Conservation (phyloP, 1,284 basidiomycete genomes). For the Apiotrichum akiyoshidainum region DNA sequence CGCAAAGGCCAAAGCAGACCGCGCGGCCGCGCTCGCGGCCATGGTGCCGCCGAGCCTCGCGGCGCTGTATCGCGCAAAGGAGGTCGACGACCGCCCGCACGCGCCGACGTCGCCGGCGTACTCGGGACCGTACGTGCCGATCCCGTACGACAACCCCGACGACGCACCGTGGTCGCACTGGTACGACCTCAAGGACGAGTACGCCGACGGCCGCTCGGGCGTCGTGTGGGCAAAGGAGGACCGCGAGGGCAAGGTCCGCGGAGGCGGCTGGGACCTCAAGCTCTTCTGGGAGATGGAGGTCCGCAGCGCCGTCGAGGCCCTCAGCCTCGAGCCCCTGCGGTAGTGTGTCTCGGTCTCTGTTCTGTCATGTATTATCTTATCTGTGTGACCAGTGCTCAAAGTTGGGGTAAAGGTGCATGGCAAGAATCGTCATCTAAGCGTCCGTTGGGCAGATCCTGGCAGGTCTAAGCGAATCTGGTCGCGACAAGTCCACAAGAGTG, state of each 20-base stretch:
- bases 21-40: constrained; percentile 29
- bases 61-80: constrained; percentile 14
- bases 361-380: too few species aligned
- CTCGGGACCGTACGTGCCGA: constrained; percentile 45
- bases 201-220: constrained; percentile 53
- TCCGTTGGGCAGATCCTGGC: too few species aligned
- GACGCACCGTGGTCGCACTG: constrained; percentile 24
- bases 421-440: too few species aligned
- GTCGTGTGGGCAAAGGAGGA: constrained; percentile 68
- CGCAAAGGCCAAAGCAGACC: constrained; percentile 31
- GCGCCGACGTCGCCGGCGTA: constrained; percentile 41
- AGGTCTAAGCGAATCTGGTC: too few species aligned
- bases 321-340: constrained; percentile 51
- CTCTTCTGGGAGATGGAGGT: constrained; percentile 85
- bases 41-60: constrained; percentile 27
- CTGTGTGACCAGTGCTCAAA: too few species aligned
- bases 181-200: constrained; percentile 32
- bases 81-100: constrained; percentile 19
- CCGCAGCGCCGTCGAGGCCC: constrained; percentile 67
- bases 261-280: constrained; percentile 74
- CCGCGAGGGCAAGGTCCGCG: constrained; percentile 72
- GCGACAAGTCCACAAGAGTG: too few species aligned
- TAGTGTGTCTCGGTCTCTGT: neutral
- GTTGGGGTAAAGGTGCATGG: too few species aligned
- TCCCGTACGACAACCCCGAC: constrained; percentile 42